Evolutionary conservation across 495 filamentous ascomycete genomes (phyloP).

Genomic region (Cetradonia linearis): DNA sequence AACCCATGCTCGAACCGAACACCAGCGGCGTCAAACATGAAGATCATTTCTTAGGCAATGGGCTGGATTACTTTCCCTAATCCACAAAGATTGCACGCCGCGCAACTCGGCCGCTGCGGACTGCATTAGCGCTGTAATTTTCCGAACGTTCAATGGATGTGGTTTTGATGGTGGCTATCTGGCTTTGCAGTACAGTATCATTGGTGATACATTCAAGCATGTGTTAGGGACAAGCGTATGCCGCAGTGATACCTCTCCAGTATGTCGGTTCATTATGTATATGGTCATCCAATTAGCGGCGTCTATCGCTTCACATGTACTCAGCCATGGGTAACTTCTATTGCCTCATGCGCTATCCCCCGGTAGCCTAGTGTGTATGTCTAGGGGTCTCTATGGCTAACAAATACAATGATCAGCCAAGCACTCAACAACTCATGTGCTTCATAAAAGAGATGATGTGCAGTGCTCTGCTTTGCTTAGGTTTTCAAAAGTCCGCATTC

Average conservation of each 20-base stretch:
- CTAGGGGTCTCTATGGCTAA: neutral
- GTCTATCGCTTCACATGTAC: neutral
- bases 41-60: conserved; percentile 7
- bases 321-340: neutral
- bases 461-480: neutral
- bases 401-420: neutral
- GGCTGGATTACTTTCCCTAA: conserved; percentile 5
- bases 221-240: neutral
- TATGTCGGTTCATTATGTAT: neutral
- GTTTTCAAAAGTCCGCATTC: neutral
- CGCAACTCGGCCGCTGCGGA: neutral
- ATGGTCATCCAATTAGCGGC: neutral
- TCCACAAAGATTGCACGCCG: neutral
- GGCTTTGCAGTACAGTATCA: neutral
- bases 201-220: neutral
- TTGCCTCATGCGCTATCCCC: neutral
- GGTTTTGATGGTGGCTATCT: neutral
- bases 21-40: neutral
- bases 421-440: neutral
- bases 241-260: neutral
- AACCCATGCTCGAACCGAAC: neutral
- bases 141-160: neutral
- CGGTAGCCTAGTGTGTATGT: neutral
- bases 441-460: neutral
- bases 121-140: conserved; percentile 4